A percentile compares a stretch with the other conserved stretches of the same genome.
phyloP scores from a whole-genome alignment of 305 asterid genomes.

The Fraxinus ornus region DNA sequence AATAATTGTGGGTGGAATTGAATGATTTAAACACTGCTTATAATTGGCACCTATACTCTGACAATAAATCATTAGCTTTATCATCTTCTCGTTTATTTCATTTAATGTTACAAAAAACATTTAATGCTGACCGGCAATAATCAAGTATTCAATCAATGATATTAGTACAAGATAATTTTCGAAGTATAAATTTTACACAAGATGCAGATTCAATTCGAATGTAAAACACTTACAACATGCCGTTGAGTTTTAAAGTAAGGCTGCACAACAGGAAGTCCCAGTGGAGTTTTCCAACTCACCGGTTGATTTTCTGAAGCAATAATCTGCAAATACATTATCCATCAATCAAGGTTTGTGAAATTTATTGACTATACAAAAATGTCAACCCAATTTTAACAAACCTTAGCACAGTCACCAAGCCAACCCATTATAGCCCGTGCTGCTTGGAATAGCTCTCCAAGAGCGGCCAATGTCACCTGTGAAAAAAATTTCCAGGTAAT shows the following conservation, averaged over 20 bases:
- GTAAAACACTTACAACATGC: slow-evolving; percentile 60
- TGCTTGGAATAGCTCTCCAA: slow-evolving; percentile 86
- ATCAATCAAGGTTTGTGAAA: slow-evolving; percentile 25
- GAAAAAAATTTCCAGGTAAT: slow-evolving; percentile 9
- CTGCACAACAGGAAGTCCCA: slow-evolving; percentile 92
- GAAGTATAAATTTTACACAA: neutral
- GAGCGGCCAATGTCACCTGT: slow-evolving; percentile 86
- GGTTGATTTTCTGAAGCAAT: slow-evolving; percentile 85
- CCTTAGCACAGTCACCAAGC: slow-evolving; percentile 99
- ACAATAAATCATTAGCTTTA: neutral
- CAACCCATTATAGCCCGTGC: slow-evolving; percentile 94
- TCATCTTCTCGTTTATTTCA: neutral
- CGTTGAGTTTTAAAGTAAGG: slow-evolving; percentile 81
- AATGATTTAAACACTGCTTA: neutral
- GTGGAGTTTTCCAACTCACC: slow-evolving; percentile 89
- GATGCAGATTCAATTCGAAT: neutral
- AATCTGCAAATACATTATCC: slow-evolving; percentile 46
- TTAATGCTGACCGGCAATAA: neutral
- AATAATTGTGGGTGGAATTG: neutral
- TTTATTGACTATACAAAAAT: neutral
- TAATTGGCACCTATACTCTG: neutral
- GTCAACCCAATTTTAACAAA: slow-evolving; percentile 28
- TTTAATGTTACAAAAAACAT: neutral
- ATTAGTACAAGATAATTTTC: slow-evolving; percentile 10
- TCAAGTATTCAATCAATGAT: neutral